Evolutionary conservation across 2,329 filamentous ascomycete genomes (phyloP).

Genomic region (Hortaea werneckii): DNA sequence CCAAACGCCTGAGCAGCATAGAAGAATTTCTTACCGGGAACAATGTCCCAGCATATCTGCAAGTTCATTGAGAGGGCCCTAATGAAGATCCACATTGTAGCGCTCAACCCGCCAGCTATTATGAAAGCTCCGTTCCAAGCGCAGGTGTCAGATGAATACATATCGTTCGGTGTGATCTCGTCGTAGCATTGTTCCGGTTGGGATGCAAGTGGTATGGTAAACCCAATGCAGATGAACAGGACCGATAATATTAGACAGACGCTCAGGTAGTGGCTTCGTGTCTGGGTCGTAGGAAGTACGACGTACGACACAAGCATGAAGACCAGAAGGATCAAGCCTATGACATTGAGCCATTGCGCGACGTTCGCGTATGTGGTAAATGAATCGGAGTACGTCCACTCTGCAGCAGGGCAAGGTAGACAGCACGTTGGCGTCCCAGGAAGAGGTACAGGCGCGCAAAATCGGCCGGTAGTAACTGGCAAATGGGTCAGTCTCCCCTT

Average conservation of each 20-base stretch:
- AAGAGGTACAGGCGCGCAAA: conserved; percentile 43
- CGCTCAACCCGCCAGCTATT: conserved; percentile 74
- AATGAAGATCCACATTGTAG: conserved; percentile 83
- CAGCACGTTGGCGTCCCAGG: conserved; percentile 57
- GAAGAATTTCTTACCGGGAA: conserved; percentile 83
- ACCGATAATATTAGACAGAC: conserved; percentile 72
- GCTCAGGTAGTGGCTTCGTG: conserved; percentile 84
- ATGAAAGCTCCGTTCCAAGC: conserved; percentile 81
- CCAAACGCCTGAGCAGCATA: conserved; percentile 69
- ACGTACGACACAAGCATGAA: conserved; percentile 75
- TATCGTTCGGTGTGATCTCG: conserved; percentile 84
- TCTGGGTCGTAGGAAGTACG: conserved; percentile 75
- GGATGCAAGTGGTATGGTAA: conserved; percentile 75
- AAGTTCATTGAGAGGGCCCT: conserved; percentile 86
- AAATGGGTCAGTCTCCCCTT: neutral
- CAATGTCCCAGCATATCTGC: conserved; percentile 94
- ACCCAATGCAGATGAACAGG: conserved; percentile 77
- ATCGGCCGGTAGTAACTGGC: conserved; percentile 44
- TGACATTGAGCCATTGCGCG: conserved; percentile 76
- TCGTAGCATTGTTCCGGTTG: conserved; percentile 77
- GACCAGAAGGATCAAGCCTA: conserved; percentile 57
- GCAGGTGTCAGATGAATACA: conserved; percentile 71
- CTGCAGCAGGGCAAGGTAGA: conserved; percentile 76
- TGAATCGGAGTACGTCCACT: conserved; percentile 58
- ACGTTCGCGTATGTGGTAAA: conserved; percentile 50